Conservation (phyloP, 2,329 filamentous ascomycete genomes). For the Volutella citrinella region DNA sequence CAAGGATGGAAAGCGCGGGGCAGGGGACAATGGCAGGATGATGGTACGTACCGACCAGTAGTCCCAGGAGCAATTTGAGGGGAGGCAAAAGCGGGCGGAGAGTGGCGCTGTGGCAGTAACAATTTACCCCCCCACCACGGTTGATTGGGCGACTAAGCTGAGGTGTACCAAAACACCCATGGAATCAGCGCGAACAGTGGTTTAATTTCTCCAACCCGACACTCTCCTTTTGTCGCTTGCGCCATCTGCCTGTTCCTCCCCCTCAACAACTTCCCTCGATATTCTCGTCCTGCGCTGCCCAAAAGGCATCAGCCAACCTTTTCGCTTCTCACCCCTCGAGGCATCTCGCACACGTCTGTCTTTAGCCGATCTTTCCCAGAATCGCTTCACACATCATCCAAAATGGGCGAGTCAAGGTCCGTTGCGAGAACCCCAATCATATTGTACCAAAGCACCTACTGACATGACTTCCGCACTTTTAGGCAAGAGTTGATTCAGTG, state of each 20-base stretch:
- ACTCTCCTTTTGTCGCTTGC: conserved; percentile 13
- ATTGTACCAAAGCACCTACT: too few species aligned
- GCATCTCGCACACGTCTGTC: too few species aligned
- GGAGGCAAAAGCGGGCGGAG: conserved; percentile 8
- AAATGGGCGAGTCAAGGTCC: conserved; percentile 48
- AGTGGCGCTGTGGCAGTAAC: conserved; percentile 11
- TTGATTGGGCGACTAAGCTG: conserved; percentile 29
- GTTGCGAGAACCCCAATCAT: conserved; percentile 20
- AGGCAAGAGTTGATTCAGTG: conserved; percentile 96
- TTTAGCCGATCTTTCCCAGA: too few species aligned
- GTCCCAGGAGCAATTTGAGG: conserved; percentile 10
- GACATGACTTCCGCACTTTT: too few species aligned
- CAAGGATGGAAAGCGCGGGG: too few species aligned
- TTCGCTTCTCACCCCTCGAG: too few species aligned
- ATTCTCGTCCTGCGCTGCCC: too few species aligned
- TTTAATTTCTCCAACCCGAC: conserved; percentile 29
- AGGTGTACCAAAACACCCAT: conserved; percentile 19
- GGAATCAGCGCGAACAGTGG: conserved; percentile 23
- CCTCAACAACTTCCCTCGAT: conserved; percentile 6
- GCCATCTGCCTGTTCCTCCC: conserved; percentile 17
- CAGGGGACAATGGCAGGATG: background rate
- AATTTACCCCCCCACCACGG: conserved; percentile 25
- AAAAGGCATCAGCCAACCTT: too few species aligned
- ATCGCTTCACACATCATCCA: conserved; percentile 25
- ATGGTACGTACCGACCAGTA: conserved; percentile 14